These are phyloP conservation scores for Penicillium sp. DNA, from an alignment of 2,329 filamentous ascomycete species.

Conservation along the genomic window DNA sequence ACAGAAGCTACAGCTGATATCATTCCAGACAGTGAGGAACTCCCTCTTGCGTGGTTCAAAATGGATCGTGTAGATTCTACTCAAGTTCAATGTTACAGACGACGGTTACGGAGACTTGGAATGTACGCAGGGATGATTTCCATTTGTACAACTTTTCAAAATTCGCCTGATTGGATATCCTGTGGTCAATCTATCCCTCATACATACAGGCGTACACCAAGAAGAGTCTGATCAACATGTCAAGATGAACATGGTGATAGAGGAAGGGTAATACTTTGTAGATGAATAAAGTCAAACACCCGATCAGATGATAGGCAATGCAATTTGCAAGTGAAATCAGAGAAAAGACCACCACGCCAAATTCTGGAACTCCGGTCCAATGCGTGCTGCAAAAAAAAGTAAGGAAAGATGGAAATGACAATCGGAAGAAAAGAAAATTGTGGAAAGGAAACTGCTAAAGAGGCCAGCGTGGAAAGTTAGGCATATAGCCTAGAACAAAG, in stretches of 20 bases:
- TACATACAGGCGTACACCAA: slow-evolving; percentile 4
- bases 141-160: too few species aligned
- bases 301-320: slow-evolving; percentile 7
- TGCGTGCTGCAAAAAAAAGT: slow-evolving; percentile 24
- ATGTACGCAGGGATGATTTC: too few species aligned
- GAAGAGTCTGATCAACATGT: slow-evolving; percentile 2
- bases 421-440: slow-evolving; percentile 2
- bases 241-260: neutral
- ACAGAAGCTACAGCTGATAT: too few species aligned
- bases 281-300: neutral
- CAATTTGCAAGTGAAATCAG: slow-evolving; percentile 4
- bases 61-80: too few species aligned
- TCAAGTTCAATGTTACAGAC: too few species aligned
- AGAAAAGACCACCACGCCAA: slow-evolving; percentile 21
- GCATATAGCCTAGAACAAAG: slow-evolving; percentile 6
- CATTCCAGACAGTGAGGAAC: too few species aligned
- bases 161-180: slow-evolving; percentile 1
- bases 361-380: slow-evolving; percentile 28
- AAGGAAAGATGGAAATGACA: slow-evolving; percentile 1
- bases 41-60: too few species aligned
- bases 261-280: neutral
- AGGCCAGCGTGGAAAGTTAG: slow-evolving; percentile 6
- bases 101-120: too few species aligned
- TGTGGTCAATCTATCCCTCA: slow-evolving; percentile 4
- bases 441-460: neutral